Percentiles rank a stretch among this genome's conserved stretches.
Evolutionary conservation across 164 flowering plant species (phyloP).

Genomic region (Dillenia suffruticosa): DNA sequence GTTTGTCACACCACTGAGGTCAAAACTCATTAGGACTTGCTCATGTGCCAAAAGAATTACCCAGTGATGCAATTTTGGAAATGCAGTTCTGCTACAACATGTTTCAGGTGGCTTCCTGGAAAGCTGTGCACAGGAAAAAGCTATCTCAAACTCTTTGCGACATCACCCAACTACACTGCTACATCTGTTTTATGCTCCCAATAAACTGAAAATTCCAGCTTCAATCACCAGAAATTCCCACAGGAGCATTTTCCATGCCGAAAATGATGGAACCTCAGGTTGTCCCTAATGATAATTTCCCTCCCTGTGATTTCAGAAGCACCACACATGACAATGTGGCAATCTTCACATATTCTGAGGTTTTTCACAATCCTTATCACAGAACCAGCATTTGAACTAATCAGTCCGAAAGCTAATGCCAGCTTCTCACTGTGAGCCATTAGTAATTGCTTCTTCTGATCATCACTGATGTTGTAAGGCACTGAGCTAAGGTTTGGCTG

Average conservation of each 20-base stretch:
- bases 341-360: conserved; percentile 33
- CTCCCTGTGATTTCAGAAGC: conserved; percentile 24
- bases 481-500: conserved; percentile 20
- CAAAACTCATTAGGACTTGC: too few species aligned
- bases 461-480: conserved; percentile 24
- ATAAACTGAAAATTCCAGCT: background rate
- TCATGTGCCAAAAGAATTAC: too few species aligned
- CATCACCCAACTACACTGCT: too few species aligned
- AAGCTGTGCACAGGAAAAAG: too few species aligned
- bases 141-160: too few species aligned
- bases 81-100: too few species aligned
- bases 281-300: conserved; percentile 29
- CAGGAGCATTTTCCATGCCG: conserved; percentile 25
- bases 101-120: too few species aligned
- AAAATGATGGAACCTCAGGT: conserved; percentile 30
- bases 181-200: too few species aligned
- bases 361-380: conserved; percentile 26
- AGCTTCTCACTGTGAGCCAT: conserved; percentile 32
- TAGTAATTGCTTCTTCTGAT: conserved; percentile 21
- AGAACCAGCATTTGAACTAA: conserved; percentile 9
- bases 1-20: too few species aligned
- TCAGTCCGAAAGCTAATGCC: conserved; percentile 25
- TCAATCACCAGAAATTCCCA: conserved; percentile 26
- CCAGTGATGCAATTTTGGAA: too few species aligned
- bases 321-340: conserved; percentile 28